A percentile compares a stretch with the other conserved stretches of the same genome.
These are phyloP conservation scores for Monilinia polystroma DNA, from an alignment of 2,329 filamentous ascomycete genomes.

Conservation along the genomic window DNA sequence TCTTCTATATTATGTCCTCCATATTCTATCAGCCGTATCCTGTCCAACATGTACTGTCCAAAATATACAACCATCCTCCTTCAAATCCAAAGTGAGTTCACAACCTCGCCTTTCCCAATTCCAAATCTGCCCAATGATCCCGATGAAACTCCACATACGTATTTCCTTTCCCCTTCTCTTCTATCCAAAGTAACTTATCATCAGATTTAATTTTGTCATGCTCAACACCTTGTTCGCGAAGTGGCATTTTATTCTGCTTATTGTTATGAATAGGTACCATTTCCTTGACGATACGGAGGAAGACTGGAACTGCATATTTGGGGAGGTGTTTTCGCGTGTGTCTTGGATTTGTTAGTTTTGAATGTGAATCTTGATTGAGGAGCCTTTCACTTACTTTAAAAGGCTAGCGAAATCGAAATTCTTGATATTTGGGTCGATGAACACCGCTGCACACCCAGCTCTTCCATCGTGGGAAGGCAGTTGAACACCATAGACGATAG, in stretches of 20 bases:
- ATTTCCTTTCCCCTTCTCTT: conserved; percentile 52
- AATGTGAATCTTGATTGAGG: no score
- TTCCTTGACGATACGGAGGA: conserved; percentile 61
- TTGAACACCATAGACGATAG: conserved; percentile 68
- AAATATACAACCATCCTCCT: background rate
- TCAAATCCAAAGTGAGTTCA: conserved; percentile 32
- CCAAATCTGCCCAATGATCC: conserved; percentile 57
- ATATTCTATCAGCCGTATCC: no score
- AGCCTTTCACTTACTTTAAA: conserved; percentile 45
- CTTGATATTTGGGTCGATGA: conserved; percentile 51
- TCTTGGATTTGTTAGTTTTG: conserved; percentile 34
- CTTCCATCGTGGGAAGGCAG: conserved; percentile 67
- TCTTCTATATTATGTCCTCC: background rate
- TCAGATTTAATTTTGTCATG: conserved; percentile 47
- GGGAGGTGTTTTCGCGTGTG: conserved; percentile 61
- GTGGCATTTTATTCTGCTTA: conserved; percentile 74
- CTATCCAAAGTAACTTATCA: conserved; percentile 55
- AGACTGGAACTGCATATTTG: conserved; percentile 73
- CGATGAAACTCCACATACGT: conserved; percentile 59
- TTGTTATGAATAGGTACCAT: conserved; percentile 69
- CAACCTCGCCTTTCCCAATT: conserved; percentile 47
- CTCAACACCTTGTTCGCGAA: conserved; percentile 67
- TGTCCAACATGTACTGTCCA: background rate
- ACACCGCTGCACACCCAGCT: conserved; percentile 65
- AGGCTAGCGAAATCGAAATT: conserved; percentile 61